These are phyloP conservation scores for Lichtheimia ramosa DNA, from an alignment of 371 early-diverging fungal species.

Conservation along the genomic window DNA sequence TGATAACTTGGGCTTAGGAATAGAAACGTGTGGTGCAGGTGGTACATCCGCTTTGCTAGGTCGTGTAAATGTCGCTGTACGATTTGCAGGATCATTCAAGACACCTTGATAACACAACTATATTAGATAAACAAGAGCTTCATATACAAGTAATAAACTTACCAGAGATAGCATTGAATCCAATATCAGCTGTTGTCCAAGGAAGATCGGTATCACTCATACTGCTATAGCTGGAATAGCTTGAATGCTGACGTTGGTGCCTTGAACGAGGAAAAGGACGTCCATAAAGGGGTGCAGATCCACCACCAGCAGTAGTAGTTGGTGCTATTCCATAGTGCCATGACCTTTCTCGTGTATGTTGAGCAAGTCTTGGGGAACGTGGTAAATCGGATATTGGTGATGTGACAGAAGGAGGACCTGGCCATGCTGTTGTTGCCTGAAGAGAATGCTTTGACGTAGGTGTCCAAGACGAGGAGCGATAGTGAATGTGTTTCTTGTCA, in stretches of 20 bases:
- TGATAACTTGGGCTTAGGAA: constrained; percentile 57
- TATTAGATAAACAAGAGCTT: too few relatives aligned
- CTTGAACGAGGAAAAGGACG: constrained; percentile 29
- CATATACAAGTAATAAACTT: not conserved
- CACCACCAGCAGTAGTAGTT: constrained; percentile 34
- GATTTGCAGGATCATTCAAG: constrained; percentile 60
- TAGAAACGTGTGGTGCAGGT: constrained; percentile 64
- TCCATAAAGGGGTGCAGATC: constrained; percentile 41
- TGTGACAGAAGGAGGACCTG: not conserved
- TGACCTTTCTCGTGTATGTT: constrained; percentile 35
- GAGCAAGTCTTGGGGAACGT: constrained; percentile 3
- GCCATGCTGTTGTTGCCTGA: constrained; percentile 1
- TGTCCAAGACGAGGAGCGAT: not conserved
- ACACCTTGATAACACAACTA: constrained; percentile 36
- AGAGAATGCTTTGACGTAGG: not conserved
- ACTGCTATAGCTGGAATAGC: constrained; percentile 58
- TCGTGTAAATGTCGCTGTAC: constrained; percentile 36
- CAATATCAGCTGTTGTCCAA: constrained; percentile 66
- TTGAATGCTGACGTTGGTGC: constrained; percentile 53
- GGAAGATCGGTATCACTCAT: constrained; percentile 62
- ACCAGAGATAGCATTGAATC: constrained; percentile 61
- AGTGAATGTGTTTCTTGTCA: not conserved
- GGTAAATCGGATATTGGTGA: constrained; percentile 4
- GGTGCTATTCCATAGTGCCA: constrained; percentile 31
- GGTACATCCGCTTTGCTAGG: constrained; percentile 67